Evolutionary conservation across 257 asterid species (phyloP), one percentile per base, ranked within the genome.

Genomic region (Petrea volubilis): DNA sequence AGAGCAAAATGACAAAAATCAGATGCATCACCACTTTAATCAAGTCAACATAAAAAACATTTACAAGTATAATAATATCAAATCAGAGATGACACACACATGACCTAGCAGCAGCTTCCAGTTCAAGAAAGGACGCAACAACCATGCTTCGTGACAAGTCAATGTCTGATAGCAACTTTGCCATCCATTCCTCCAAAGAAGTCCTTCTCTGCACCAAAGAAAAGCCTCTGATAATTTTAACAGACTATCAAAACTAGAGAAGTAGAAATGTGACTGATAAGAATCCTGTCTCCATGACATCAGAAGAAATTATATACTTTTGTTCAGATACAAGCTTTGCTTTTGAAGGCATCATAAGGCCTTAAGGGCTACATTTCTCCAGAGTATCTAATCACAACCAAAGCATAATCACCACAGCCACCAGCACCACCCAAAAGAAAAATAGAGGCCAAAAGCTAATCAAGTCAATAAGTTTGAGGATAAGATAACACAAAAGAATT

Each of bases 71-170:
- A 55, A 62, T 24, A 64, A 49, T 64, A 73, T 61, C 59, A 71
- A 53, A 67, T 38, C 28, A 57, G 47, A 60, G 64, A 51, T 43
- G 60, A 61, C 52, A 78, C 96, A 61, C 76, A 95, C 99, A 84
- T 80, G 96, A 84, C 81, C 99, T 84, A 73, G 97, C 97, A 80
- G 98, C 92, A 71, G 98, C 96, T 88, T 95, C 99, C 80, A 95
- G 88, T 77, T 95, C 99, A 60, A 95, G 94, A 79, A 92, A 95
- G 67, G 99, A 88, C 13, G 99, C 99, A 31, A 88, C 95, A 41
- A 71, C 84, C 20, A 83, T 78, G 83, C 92, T 88, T 85, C 98
- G 87, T 61, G 99, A 90, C 51, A 90, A 50, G 67, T 92, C 97
- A 78, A 92, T 88, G 78, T 92, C 98, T 57, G 96, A 95, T 52